A percentile compares a stretch with the other conserved stretches of the same genome.
These are phyloP conservation scores for Emmonsiellopsis sp. DNA, from an alignment of 2,329 filamentous ascomycete species.

Conservation along the genomic window DNA sequence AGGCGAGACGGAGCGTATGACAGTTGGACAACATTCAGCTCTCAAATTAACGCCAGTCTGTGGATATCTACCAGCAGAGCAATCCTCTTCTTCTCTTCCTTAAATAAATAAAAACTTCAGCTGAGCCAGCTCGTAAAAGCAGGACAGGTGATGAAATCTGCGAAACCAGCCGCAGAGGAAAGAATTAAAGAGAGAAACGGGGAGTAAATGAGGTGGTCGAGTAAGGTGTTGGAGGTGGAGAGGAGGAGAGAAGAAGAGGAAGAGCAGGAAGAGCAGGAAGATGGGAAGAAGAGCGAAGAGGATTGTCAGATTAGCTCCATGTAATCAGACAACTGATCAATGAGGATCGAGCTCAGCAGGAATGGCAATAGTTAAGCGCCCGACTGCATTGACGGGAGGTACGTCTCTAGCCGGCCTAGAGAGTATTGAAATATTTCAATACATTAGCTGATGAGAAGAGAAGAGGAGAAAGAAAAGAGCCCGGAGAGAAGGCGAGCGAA, in stretches of 20 bases:
- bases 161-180: conserved; percentile 8
- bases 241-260: background rate
- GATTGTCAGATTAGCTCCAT: background rate
- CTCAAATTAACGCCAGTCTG: no score
- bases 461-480: background rate
- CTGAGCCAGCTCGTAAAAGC: background rate
- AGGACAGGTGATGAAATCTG: background rate
- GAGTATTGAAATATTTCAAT: background rate
- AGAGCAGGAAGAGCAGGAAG: background rate
- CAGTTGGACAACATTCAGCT: no score
- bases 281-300: background rate
- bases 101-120: background rate
- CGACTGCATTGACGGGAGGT: background rate
- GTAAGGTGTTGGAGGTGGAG: no score
- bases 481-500: background rate
- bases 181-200: background rate
- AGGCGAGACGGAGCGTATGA: no score
- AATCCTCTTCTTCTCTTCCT: background rate
- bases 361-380: background rate
- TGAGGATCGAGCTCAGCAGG: background rate
- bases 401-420: background rate
- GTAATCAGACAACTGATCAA: background rate
- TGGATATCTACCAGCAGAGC: background rate
- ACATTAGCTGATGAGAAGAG: background rate
- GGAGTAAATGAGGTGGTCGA: background rate